A percentile compares a stretch with the other conserved stretches of the same genome.
Evolutionary conservation across 371 early-diverging fungal genomes (phyloP).

Genomic region (Gilbertella persicaria): DNA sequence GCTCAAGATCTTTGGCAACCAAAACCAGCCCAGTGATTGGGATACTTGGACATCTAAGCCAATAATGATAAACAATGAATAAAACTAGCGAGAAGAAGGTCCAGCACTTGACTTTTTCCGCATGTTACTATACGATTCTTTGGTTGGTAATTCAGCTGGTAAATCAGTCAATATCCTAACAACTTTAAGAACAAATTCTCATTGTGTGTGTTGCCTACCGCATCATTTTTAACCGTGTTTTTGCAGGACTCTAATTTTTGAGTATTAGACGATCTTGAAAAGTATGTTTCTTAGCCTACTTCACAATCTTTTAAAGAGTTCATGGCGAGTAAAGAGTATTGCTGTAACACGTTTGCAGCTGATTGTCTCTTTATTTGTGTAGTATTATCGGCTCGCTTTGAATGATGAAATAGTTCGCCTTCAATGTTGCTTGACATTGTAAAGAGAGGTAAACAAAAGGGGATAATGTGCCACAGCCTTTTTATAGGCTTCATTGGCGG

Average conservation of each 20-base stretch:
- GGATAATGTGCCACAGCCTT: too few relatives aligned
- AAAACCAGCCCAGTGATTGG: slow-evolving; percentile 2
- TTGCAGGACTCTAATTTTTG: slow-evolving; percentile 23
- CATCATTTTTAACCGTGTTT: slow-evolving; percentile 32
- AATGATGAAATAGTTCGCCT: slow-evolving; percentile 5
- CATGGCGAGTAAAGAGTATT: slow-evolving; percentile 26
- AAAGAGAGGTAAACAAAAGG: too few relatives aligned
- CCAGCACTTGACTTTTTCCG: slow-evolving; percentile 6
- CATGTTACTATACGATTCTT: slow-evolving; percentile 10
- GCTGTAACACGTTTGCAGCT: slow-evolving; percentile 28
- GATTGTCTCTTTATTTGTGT: slow-evolving; percentile 24
- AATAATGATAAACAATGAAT: too few relatives aligned
- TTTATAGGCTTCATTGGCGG: too few relatives aligned
- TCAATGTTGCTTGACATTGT: too few relatives aligned
- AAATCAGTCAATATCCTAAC: slow-evolving; percentile 17
- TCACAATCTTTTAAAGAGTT: slow-evolving; percentile 23
- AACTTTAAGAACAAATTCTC: not conserved
- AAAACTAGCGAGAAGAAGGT: slow-evolving; percentile 4
- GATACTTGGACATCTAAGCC: too few relatives aligned
- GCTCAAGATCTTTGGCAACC: slow-evolving; percentile 9
- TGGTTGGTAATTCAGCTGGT: slow-evolving; percentile 15
- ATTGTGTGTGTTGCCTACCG: slow-evolving; percentile 11
- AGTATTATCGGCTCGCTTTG: slow-evolving; percentile 22
- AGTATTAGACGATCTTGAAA: not conserved
- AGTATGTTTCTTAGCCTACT: slow-evolving; percentile 9